These are phyloP conservation scores for Panus rudis DNA, from an alignment of 768 basidiomycete genomes.

Conservation along the genomic window DNA sequence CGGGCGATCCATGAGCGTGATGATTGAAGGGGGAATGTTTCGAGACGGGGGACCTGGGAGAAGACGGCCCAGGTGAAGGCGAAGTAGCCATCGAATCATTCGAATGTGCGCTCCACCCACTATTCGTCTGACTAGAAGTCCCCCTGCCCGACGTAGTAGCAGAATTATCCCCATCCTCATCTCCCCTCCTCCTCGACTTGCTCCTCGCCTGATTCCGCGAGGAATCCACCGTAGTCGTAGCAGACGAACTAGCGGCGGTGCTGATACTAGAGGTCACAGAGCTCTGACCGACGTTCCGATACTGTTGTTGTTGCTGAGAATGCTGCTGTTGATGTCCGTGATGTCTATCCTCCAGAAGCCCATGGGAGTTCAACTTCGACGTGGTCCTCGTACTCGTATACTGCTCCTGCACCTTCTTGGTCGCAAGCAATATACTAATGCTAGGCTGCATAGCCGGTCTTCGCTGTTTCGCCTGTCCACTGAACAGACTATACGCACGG, in stretches of 20 bases:
- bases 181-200: not conserved
- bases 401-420: constrained; percentile 69
- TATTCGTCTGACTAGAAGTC: constrained; percentile 14
- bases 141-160: not conserved
- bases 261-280: not conserved
- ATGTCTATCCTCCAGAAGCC: constrained; percentile 44
- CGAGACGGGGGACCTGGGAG: not conserved
- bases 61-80: not conserved
- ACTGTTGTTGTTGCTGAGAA: too few relatives aligned
- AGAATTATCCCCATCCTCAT: not conserved
- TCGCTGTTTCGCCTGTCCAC: constrained; percentile 10
- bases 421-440: constrained; percentile 54
- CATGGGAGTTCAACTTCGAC: constrained; percentile 58
- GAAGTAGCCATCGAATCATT: constrained; percentile 5
- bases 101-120: constrained; percentile 9
- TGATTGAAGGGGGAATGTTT: not conserved
- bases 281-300: not conserved
- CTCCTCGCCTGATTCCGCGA: not conserved
- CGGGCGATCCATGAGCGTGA: not conserved
- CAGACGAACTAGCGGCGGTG: not conserved
- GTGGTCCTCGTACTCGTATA: constrained; percentile 74
- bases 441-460: constrained; percentile 16
- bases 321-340: too few relatives aligned
- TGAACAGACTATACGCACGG: constrained; percentile 43
- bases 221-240: not conserved